Percentiles rank a stretch among this genome's conserved stretches.
phyloP scores from a whole-genome alignment of 371 early-diverging fungal genomes.

The Mucor plumbeus region DNA sequence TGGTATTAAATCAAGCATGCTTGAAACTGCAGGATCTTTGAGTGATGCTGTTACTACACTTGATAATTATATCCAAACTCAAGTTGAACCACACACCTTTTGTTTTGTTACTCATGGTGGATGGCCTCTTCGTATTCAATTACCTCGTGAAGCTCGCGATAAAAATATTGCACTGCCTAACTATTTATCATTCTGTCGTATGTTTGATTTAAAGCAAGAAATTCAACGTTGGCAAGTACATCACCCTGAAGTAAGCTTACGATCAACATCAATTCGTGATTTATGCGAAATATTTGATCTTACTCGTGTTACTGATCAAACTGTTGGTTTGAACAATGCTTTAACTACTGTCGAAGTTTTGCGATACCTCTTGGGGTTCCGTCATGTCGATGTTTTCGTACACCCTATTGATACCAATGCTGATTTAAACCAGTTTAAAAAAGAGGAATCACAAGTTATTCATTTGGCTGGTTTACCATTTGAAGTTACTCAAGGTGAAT shows the following conservation, averaged over 20 bases:
- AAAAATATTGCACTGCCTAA: constrained; percentile 68
- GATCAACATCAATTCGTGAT: constrained; percentile 64
- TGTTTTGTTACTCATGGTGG: constrained; percentile 82
- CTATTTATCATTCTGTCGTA: constrained; percentile 62
- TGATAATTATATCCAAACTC: constrained; percentile 61
- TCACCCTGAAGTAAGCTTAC: constrained; percentile 62
- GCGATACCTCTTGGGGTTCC: constrained; percentile 55
- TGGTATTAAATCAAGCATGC: constrained; percentile 64
- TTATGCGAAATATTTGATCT: constrained; percentile 67
- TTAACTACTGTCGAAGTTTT: constrained; percentile 67
- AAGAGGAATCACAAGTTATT: constrained; percentile 69
- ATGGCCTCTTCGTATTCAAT: constrained; percentile 75
- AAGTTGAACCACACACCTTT: constrained; percentile 66
- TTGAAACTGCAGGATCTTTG: constrained; percentile 62
- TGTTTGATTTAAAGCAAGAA: constrained; percentile 81
- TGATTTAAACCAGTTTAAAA: constrained; percentile 69
- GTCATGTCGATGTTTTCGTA: constrained; percentile 66
- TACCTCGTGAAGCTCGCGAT: constrained; percentile 73
- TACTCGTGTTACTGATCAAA: constrained; percentile 46
- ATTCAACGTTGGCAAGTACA: constrained; percentile 70
- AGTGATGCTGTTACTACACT: constrained; percentile 62
- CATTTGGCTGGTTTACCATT: constrained; percentile 66
- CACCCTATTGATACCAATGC: constrained; percentile 71
- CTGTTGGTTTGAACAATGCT: constrained; percentile 66
- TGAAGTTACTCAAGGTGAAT: constrained; percentile 68